Percentiles rank a stretch among this genome's conserved stretches.
These are phyloP conservation scores for Aspergillus sergii DNA, from an alignment of 2,329 filamentous ascomycete species.

Conservation along the genomic window DNA sequence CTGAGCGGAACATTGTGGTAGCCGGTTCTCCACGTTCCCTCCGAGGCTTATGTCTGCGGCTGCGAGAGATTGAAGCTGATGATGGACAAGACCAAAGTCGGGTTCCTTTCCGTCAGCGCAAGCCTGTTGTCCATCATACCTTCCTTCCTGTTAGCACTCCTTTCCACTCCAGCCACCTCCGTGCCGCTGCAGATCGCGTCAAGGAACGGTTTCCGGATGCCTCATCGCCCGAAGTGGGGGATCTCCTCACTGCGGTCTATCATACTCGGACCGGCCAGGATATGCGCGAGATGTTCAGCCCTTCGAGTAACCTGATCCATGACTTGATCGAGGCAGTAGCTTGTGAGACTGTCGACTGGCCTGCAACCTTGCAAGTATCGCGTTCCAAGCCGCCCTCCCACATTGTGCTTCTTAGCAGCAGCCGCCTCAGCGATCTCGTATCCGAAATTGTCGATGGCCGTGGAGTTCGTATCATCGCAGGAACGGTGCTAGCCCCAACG, in stretches of 20 bases:
- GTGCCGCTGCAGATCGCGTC: slow-evolving; percentile 13
- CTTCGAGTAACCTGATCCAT: background rate
- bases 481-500: background rate
- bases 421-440: background rate
- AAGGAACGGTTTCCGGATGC: background rate
- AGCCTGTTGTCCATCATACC: slow-evolving; percentile 23
- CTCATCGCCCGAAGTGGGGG: background rate
- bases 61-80: background rate
- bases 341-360: background rate
- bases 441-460: background rate
- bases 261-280: background rate
- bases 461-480: background rate
- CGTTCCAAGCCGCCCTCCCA: background rate
- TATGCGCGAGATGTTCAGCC: background rate
- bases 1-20: slow-evolving; percentile 32
- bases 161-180: slow-evolving; percentile 41
- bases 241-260: background rate
- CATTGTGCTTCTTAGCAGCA: background rate
- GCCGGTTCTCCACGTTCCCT: slow-evolving; percentile 33
- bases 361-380: background rate
- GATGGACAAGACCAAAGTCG: slow-evolving; percentile 18
- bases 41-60: background rate
- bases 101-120: slow-evolving; percentile 35
- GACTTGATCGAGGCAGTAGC: background rate
- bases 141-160: slow-evolving; percentile 46